Base-by-base conservation (phyloP, 257 asterid species). In the Solanum rostratum region DNA sequence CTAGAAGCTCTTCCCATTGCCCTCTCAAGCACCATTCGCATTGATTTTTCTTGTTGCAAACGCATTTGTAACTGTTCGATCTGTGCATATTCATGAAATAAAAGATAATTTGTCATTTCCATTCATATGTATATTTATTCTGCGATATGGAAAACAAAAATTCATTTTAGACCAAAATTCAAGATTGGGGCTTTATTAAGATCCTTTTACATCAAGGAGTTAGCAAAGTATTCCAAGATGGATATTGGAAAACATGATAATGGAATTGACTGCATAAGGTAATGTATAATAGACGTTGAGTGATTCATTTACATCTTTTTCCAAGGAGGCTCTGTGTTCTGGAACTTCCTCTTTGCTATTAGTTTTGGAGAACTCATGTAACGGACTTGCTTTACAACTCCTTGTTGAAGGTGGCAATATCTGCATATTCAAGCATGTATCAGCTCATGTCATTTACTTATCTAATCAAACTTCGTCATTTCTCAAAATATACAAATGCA, bases 1-100 rank as follows among this genome's bases (percentile, higher is more conserved):
- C 95, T 92, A 59, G 95, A 92, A 84, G 93, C 91, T 86, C 93
- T 86, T 50, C 95, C 95, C 90, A 92, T 92, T 73, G 93, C 93
- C 89, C 91, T 87, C 87, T 92, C 93, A 71, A 92, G 95, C 85
- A 91, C 89, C 91, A 82, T 82, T 10, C 93, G 91, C 93, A 91
- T 88, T 11, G 92, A 91, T 85, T 88, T 91, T 86, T 92, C 95
- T 86, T 92, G 92, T 85, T 89, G 93, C 84, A 92, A 88, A 12
- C 86, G 91, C 87, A 66, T 81, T 57, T 92, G 93, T 82, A 92
- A 84, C 84, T 87, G 90, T 81, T 89, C 95, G 54, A 92, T 88
- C 95, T 92, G 91, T 83, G 1, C 27, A 16, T 78, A 84, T 84
- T 65, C 19, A 15, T 83, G 45, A 50, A 43, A 63, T 50, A 20